Conservation (phyloP, 2,329 filamentous ascomycete species). For the Xylogone sp. region DNA sequence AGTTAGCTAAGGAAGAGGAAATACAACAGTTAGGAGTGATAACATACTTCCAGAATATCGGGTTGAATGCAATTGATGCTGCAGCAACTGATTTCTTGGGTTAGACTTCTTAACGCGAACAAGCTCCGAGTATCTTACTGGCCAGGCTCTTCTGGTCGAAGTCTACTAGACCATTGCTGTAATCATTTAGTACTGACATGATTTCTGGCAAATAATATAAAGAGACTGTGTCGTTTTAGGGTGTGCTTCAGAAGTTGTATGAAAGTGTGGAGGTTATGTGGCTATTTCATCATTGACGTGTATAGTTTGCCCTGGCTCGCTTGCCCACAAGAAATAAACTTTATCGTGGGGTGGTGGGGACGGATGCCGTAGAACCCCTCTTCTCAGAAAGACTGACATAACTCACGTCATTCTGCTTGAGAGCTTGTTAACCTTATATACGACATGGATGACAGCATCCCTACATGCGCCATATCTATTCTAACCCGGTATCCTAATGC, state of each 20-base stretch:
- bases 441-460: background rate
- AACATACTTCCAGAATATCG: slow-evolving; percentile 98
- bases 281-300: background rate
- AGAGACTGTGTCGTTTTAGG: background rate
- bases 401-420: background rate
- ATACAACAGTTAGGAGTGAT: no score
- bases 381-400: background rate
- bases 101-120: slow-evolving; percentile 14
- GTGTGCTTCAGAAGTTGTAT: background rate
- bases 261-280: background rate
- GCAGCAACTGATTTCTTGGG: slow-evolving; percentile 61
- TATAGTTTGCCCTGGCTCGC: background rate
- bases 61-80: slow-evolving; percentile 85
- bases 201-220: background rate
- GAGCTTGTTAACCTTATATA: background rate
- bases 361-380: background rate
- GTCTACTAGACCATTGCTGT: slow-evolving; percentile 45
- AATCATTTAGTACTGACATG: slow-evolving; percentile 22
- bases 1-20: slow-evolving; percentile 3
- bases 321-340: background rate
- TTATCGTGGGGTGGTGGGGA: background rate
- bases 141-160: slow-evolving; percentile 63
- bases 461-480: background rate
- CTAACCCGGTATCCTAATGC: background rate
- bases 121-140: slow-evolving; percentile 43